phyloP scores from a whole-genome alignment of 257 asterid genomes.

The Scutellaria galericulata region DNA sequence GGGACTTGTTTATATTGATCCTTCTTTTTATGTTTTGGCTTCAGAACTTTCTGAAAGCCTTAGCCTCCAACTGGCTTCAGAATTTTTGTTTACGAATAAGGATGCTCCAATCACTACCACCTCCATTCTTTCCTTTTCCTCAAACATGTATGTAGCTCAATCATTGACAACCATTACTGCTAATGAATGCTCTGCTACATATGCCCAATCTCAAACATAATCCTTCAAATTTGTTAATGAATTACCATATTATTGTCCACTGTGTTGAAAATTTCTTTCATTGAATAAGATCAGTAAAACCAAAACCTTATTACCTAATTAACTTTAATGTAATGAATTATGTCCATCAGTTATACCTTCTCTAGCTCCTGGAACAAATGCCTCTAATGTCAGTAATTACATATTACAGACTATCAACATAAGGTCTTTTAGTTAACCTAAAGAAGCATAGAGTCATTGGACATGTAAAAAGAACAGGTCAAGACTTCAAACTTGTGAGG shows the following conservation, averaged over 20 bases:
- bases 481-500: not conserved
- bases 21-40: not conserved
- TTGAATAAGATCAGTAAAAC: conserved; percentile 4
- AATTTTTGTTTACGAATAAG: not conserved
- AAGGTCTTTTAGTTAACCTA: not conserved
- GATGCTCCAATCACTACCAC: not conserved
- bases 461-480: conserved; percentile 8
- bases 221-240: not conserved
- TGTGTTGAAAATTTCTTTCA: conserved; percentile 1
- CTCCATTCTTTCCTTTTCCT: not conserved
- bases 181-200: not conserved
- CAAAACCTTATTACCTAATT: conserved; percentile 11
- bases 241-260: conserved; percentile 3
- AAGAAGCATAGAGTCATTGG: not conserved
- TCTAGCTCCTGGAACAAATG: not conserved
- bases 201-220: too few relatives aligned
- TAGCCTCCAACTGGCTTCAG: not conserved
- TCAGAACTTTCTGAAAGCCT: not conserved
- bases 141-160: not conserved
- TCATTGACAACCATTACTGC: conserved; percentile 2
- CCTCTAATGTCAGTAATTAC: not conserved
- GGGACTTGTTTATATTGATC: not conserved
- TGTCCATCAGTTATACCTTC: conserved; percentile 7
- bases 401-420: not conserved
- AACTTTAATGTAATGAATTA: conserved; percentile 1